These are phyloP conservation scores for Solanum bulbocastanum DNA, from an alignment of 257 asterid species.

Conservation along the genomic window DNA sequence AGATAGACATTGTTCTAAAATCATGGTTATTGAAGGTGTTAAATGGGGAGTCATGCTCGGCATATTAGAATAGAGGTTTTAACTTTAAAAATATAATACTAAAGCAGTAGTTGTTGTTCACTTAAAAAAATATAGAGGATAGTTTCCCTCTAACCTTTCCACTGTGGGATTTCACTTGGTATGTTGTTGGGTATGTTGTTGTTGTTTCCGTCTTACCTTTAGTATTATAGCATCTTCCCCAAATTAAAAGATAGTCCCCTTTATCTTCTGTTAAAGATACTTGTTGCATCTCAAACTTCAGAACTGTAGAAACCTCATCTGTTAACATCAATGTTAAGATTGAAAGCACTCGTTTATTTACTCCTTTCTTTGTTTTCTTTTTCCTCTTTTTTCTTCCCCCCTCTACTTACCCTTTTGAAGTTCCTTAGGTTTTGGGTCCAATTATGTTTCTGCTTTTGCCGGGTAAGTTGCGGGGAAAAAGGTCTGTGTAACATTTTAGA, in stretches of 20 bases:
- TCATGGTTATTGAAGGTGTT: background rate
- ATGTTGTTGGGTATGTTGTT: background rate
- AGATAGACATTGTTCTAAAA: background rate
- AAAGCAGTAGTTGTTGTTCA: background rate
- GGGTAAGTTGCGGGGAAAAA: background rate
- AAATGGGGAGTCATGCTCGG: background rate
- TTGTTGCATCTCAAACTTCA: background rate
- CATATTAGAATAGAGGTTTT: background rate
- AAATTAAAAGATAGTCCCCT: background rate
- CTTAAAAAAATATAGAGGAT: background rate
- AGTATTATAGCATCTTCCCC: background rate
- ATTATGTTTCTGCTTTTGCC: background rate
- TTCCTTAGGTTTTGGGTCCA: background rate
- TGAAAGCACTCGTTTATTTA: background rate
- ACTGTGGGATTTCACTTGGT: background rate
- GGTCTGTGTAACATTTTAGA: background rate
- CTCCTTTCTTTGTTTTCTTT: background rate
- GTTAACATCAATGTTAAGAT: background rate
- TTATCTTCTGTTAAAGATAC: background rate
- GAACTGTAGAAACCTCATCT: background rate
- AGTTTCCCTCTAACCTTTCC: background rate
- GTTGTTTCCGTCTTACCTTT: background rate
- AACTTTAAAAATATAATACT: background rate
- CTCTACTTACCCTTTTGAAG: background rate
- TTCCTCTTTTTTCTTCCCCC: background rate